Evolutionary conservation across 2,329 filamentous ascomycete genomes (phyloP), one percentile per base, ranked within the genome.

Genomic region (Cladosporium sp.): DNA sequence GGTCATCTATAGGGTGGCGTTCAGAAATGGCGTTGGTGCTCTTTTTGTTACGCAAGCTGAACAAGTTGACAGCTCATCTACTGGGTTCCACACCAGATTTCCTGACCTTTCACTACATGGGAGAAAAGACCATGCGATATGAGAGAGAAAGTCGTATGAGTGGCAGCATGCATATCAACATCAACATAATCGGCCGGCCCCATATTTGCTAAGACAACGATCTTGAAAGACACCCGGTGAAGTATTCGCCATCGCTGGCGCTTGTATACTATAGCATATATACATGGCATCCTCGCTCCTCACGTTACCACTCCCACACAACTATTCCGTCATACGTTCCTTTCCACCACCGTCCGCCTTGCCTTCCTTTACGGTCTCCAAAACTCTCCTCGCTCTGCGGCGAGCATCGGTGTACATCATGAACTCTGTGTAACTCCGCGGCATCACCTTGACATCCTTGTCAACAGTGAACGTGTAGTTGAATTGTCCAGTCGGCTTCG

Each of bases 401-500:
- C 85, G 77, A 6, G 86, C 86, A 78, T 88, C 86, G 18, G 88
- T 80, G 75, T 87, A 89, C 74, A 86, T 81, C 86, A 89, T 89
- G 69, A 87, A 88, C 70, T 89, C 86, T 1, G 82, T 81, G 70
- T 89, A 89, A 14, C 81, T 85, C 73, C 83, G 80, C 4, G 89
- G 89, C 80, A 91, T 86, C 23, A 91, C 85, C 71, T 86, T 84
- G 55, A 91, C 81, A 70, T 89, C 84, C 72, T 83, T 85, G 64
- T 88, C 84, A 2, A 91, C 87, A 63, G 84, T 81, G 73, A 91
- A 91, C 0, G 89, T 91, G 74, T 92, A 92, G 71, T 91, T 90
- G 79, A 92, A 92, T 71, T 90, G 88, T 5, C 90, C 90, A 0
- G 89, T 91, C 2, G 88, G 85, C 72, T 86, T 88, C 28, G 86